Percentiles rank a stretch among this genome's conserved stretches.
Evolutionary conservation across 2,329 filamentous ascomycete genomes (phyloP).

Genomic region (Corynespora cassiicola): DNA sequence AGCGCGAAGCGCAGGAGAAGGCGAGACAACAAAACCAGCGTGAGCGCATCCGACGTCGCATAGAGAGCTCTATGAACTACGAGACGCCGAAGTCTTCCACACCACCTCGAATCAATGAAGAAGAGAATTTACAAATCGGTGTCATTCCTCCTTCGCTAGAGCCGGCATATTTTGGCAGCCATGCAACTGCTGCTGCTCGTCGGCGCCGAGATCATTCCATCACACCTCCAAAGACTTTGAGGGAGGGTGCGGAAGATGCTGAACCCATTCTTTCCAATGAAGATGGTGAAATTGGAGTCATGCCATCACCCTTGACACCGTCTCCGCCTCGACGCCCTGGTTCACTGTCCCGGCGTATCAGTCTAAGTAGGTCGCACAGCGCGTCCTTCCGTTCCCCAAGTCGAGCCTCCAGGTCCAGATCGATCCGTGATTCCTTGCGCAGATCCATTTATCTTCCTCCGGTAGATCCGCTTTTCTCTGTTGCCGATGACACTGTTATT

Average conservation of each 20-base stretch:
- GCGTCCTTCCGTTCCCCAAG: slow-evolving; percentile 8
- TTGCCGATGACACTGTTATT: slow-evolving; percentile 9
- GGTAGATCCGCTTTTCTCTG: slow-evolving; percentile 11
- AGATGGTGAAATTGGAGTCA: slow-evolving; percentile 2
- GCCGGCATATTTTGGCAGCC: slow-evolving; percentile 14
- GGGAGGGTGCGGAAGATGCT: slow-evolving; percentile 3
- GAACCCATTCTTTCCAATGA: slow-evolving; percentile 6
- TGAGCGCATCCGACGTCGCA: slow-evolving; percentile 6
- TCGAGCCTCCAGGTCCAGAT: slow-evolving; percentile 1
- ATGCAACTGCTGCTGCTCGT: slow-evolving; percentile 11
- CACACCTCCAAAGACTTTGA: slow-evolving; percentile 6
- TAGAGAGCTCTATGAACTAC: no score
- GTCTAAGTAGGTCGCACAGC: slow-evolving; percentile 2
- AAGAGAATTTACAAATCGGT: not conserved
- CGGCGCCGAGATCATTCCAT: slow-evolving; percentile 7
- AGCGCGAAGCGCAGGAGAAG: slow-evolving; percentile 9
- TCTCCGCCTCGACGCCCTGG: slow-evolving; percentile 4
- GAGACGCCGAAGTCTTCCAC: not conserved
- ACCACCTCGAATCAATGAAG: not conserved
- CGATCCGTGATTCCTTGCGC: slow-evolving; percentile 10
- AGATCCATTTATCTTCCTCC: slow-evolving; percentile 9
- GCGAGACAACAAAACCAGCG: slow-evolving; percentile 1
- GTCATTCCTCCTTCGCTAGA: slow-evolving; percentile 6
- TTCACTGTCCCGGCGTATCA: slow-evolving; percentile 3
- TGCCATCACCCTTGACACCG: not conserved